These are phyloP conservation scores for Linderniella brevidens DNA, from an alignment of 257 asterid genomes.

Conservation along the genomic window DNA sequence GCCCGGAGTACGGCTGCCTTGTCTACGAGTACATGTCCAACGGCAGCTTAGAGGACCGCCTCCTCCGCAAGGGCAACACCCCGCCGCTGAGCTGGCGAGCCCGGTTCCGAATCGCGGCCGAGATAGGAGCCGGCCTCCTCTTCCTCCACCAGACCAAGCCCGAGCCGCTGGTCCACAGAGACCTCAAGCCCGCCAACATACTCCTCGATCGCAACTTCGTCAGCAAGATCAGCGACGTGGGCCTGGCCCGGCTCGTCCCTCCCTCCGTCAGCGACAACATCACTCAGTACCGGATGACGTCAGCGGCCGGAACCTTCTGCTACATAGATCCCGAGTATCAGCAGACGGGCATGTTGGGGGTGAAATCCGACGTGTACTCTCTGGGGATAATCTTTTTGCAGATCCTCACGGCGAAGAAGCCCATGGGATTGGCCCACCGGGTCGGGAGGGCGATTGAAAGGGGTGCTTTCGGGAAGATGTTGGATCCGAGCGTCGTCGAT, in stretches of 20 bases:
- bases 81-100: slow-evolving; percentile 19
- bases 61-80: slow-evolving; percentile 15
- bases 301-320: slow-evolving; percentile 22
- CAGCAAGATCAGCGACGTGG: slow-evolving; percentile 21
- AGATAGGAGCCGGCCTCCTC: slow-evolving; percentile 16
- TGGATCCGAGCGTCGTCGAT: slow-evolving; percentile 15
- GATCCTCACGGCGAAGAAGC: slow-evolving; percentile 15
- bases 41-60: slow-evolving; percentile 24
- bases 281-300: slow-evolving; percentile 20
- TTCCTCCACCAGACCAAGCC: slow-evolving; percentile 23
- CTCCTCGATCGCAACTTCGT: slow-evolving; percentile 21
- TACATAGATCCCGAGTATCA: slow-evolving; percentile 25
- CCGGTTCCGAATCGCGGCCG: slow-evolving; percentile 18
- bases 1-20: slow-evolving; percentile 23
- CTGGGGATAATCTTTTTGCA: slow-evolving; percentile 23
- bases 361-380: slow-evolving; percentile 22
- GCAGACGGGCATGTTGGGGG: slow-evolving; percentile 25
- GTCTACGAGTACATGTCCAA: slow-evolving; percentile 21
- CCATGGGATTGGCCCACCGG: slow-evolving; percentile 21
- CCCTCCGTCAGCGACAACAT: slow-evolving; percentile 18
- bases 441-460: slow-evolving; percentile 19
- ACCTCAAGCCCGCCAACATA: slow-evolving; percentile 20
- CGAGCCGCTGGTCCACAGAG: slow-evolving; percentile 21
- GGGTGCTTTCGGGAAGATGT: slow-evolving; percentile 14
- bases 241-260: slow-evolving; percentile 24